Evolutionary conservation across 345 rosid genomes (phyloP), one percentile per base, ranked within the genome.

Genomic region (Bretschneidera sinensis): DNA sequence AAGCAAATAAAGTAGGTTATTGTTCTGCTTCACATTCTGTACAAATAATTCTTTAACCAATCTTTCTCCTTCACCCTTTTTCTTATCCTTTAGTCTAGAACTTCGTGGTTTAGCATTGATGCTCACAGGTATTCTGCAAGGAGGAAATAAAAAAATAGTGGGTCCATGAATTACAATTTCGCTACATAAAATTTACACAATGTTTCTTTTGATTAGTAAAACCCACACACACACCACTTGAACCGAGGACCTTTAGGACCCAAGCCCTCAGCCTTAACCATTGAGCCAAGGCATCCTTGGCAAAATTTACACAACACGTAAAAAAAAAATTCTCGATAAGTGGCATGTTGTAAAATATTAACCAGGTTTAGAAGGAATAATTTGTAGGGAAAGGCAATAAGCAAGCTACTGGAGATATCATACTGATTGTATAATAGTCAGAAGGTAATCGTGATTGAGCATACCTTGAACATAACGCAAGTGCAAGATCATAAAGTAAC

Each of bases 401-500:
- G 28, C 14, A 25, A 75, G 22, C 24, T 21, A 49, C 18, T 9
- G 25, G 21, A 0, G 57, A 35, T 60, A 69, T 58, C 59, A 66
- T 34, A 35, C 33, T 53, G 53, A 51, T 43, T 51, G 18, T 33
- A 53, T 17, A 51, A 3, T 31, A 50, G 48, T 5, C 47, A 67
- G 51, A 60, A 65, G 35, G 51, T 51, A 11, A 39, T 39, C 1
- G 45, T 39, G 45, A 39, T 39, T 39, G 50, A 50, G 28, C 54
- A 59, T 83, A 94, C 99, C 96, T 91, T 63, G 95, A 78, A 79
- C 86, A 77, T 60, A 84, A 63, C 68, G 91, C 87, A 51, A 81
- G 74, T 5, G 96, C 92, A 71, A 79, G 91, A 81, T 94, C 99
- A 78, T 90, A 94, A 58, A 94, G 99, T 72, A 94, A 77, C 81